Conservation (phyloP, 768 basidiomycete genomes). For the Tylopilus sp. region DNA sequence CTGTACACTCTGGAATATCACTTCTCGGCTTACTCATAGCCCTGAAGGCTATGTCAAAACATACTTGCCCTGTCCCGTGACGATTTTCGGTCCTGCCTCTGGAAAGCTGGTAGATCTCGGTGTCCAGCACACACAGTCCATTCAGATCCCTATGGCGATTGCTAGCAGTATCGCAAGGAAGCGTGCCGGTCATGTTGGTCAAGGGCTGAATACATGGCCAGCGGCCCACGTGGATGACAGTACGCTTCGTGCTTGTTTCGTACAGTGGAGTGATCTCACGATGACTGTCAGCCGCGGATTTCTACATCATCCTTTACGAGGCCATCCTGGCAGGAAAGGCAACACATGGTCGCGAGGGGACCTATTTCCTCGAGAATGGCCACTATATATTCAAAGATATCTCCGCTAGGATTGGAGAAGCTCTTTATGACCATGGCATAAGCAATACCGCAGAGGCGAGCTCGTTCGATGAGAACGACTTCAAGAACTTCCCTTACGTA, state of each 20-base stretch:
- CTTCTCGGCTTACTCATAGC: neutral
- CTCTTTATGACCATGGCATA: slow-evolving; percentile 13
- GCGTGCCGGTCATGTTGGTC: slow-evolving; percentile 55
- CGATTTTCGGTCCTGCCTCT: slow-evolving; percentile 56
- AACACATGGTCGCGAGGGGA: slow-evolving; percentile 40
- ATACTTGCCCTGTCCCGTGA: slow-evolving; percentile 50
- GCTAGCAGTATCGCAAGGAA: slow-evolving; percentile 44
- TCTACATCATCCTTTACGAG: slow-evolving; percentile 46
- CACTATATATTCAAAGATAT: slow-evolving; percentile 47
- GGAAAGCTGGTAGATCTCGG: slow-evolving; percentile 45
- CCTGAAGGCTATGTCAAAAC: slow-evolving; percentile 19
- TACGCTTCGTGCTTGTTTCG: neutral
- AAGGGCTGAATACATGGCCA: slow-evolving; percentile 61
- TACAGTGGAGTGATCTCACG: neutral
- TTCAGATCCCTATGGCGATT: slow-evolving; percentile 52
- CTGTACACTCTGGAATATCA: neutral
- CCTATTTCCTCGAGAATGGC: slow-evolving; percentile 52
- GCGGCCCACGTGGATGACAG: slow-evolving; percentile 53
- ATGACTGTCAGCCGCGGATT: slow-evolving; percentile 24
- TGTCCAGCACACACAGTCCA: slow-evolving; percentile 47
- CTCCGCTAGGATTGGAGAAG: slow-evolving; percentile 40
- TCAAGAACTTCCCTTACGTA: slow-evolving; percentile 2
- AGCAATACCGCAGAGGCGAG: slow-evolving; percentile 33
- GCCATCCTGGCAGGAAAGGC: slow-evolving; percentile 24
- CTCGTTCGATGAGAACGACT: slow-evolving; percentile 35